These are phyloP conservation scores for Chlamydomonas eustigma DNA, from an alignment of 139 green algal species.

Conservation along the genomic window DNA sequence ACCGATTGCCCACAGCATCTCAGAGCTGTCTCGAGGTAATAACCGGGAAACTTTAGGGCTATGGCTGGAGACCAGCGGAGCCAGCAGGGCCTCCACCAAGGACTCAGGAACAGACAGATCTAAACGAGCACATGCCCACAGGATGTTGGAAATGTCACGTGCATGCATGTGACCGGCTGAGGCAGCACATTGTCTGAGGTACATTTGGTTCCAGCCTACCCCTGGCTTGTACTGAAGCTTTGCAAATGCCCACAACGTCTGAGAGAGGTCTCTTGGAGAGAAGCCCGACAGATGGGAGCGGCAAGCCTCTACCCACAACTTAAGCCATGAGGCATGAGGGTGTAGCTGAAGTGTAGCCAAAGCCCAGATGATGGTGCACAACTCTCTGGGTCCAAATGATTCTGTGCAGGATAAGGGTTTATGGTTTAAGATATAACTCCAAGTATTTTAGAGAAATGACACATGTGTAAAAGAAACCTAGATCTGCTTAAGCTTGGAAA, in stretches of 20 bases:
- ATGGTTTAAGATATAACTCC: neutral
- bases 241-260: conserved; percentile 6
- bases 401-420: neutral
- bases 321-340: neutral
- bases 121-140: neutral
- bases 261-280: neutral
- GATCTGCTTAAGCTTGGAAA: too few relatives aligned
- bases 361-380: conserved; percentile 1
- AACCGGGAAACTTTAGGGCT: neutral
- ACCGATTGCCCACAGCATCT: neutral
- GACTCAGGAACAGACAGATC: neutral
- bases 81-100: neutral
- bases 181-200: neutral
- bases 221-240: neutral
- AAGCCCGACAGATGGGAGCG: neutral
- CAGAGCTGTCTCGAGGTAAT: neutral
- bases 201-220: neutral
- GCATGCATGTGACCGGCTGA: neutral
- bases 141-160: neutral
- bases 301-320: neutral
- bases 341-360: neutral
- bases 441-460: neutral
- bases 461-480: neutral
- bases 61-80: neutral
- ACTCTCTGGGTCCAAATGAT: neutral